These are phyloP conservation scores for Pythium apleroticum DNA, from an alignment of 352 stramenopile genomes.

Conservation along the genomic window DNA sequence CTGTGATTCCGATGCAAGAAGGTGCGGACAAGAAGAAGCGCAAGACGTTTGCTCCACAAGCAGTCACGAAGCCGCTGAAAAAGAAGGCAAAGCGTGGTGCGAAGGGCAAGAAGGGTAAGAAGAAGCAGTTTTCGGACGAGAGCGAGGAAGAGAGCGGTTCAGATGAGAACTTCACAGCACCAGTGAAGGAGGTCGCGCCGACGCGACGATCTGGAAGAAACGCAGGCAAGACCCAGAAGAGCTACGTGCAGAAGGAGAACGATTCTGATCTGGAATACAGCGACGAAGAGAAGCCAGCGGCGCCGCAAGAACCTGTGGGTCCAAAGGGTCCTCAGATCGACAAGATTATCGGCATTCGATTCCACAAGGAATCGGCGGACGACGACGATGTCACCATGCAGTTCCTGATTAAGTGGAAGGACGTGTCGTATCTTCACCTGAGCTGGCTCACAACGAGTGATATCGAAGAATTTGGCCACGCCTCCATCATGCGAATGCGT, in stretches of 20 bases:
- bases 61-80: conserved; percentile 62
- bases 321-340: conserved; percentile 89
- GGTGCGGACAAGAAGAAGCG: conserved; percentile 66
- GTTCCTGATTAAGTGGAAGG: conserved; percentile 99
- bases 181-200: conserved; percentile 40
- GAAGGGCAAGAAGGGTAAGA: conserved; percentile 71
- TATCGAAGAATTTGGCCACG: conserved; percentile 88
- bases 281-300: conserved; percentile 59
- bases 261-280: conserved; percentile 67
- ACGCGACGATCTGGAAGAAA: conserved; percentile 82
- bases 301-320: conserved; percentile 38
- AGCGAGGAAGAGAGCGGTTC: conserved; percentile 75
- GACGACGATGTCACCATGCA: conserved; percentile 83
- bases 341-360: conserved; percentile 90
- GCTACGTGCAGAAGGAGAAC: conserved; percentile 81
- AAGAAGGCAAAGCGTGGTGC: conserved; percentile 55
- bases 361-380: conserved; percentile 53
- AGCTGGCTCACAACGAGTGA: conserved; percentile 96
- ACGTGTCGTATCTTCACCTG: conserved; percentile 96
- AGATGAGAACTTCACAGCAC: conserved; percentile 48
- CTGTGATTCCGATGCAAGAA: conserved; percentile 56
- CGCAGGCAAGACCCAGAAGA: conserved; percentile 79
- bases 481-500: conserved; percentile 81
- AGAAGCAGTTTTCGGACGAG: conserved; percentile 69
- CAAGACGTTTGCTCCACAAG: conserved; percentile 64